Conservation (phyloP, 768 basidiomycete species). For the Pulveroboletus sp. region DNA sequence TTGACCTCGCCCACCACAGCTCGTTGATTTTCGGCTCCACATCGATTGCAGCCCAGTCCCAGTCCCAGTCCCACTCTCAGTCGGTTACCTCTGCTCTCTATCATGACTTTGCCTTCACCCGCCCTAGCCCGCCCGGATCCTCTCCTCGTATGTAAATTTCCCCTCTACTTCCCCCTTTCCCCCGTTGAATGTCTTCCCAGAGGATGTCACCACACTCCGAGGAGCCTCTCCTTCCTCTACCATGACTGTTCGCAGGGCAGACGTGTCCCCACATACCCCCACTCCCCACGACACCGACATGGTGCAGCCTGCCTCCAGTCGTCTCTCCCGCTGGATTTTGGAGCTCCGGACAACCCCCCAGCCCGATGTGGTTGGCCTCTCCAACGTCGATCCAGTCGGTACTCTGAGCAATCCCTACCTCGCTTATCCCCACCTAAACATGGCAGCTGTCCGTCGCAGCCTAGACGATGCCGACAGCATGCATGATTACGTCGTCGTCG, state of each 20-base stretch:
- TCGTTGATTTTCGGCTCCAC: conserved; percentile 14
- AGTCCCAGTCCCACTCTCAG: conserved; percentile 4
- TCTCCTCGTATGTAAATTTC: conserved; percentile 17
- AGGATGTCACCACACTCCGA: conserved; percentile 10
- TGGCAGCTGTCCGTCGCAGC: conserved; percentile 25
- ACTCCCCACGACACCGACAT: conserved; percentile 8
- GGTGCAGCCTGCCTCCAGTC: conserved; percentile 26
- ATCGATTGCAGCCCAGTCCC: conserved; percentile 10
- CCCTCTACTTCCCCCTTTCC: conserved; percentile 26
- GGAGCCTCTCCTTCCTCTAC: conserved; percentile 28
- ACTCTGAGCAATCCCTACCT: conserved; percentile 38
- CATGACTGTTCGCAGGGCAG: conserved; percentile 25
- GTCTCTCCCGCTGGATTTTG: conserved; percentile 41
- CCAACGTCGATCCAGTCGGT: conserved; percentile 23
- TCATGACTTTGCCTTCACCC: conserved; percentile 16
- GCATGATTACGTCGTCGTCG: conserved; percentile 41
- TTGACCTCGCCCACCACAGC: conserved; percentile 15
- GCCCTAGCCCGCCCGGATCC: neutral
- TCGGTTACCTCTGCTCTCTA: conserved; percentile 13
- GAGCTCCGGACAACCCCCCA: conserved; percentile 33
- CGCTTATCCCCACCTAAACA: conserved; percentile 35
- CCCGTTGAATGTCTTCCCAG: conserved; percentile 29
- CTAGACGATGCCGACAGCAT: conserved; percentile 32
- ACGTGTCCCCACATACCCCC: conserved; percentile 21
- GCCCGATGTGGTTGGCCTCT: conserved; percentile 17